Conservation (phyloP, 2,329 filamentous ascomycete genomes). For the Eurotiales sp. region DNA sequence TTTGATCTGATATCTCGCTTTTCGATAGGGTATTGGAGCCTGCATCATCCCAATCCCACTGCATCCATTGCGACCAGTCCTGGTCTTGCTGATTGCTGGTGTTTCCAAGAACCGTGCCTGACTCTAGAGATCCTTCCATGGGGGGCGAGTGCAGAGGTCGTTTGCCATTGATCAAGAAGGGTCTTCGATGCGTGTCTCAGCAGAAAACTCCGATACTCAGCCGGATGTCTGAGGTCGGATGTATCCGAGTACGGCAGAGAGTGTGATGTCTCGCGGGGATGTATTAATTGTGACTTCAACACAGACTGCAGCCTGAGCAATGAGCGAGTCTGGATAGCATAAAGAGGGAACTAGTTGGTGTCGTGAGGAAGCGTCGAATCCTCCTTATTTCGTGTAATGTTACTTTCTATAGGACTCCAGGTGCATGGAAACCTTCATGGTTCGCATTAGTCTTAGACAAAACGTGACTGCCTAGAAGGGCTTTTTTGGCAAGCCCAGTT, state of each 20-base stretch:
- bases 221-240: not conserved
- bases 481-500: not conserved
- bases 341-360: too few species aligned
- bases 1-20: constrained; percentile 22
- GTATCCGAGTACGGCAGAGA: not conserved
- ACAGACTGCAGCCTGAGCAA: not conserved
- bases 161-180: constrained; percentile 12
- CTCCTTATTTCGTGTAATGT: too few species aligned
- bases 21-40: constrained; percentile 29
- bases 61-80: constrained; percentile 46
- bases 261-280: not conserved
- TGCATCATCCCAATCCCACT: constrained; percentile 37
- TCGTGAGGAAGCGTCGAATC: too few species aligned
- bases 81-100: constrained; percentile 28
- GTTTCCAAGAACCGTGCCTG: not conserved
- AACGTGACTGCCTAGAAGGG: constrained; percentile 2
- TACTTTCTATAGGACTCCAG: too few species aligned
- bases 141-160: constrained; percentile 5
- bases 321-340: too few species aligned
- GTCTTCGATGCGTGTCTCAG: not conserved
- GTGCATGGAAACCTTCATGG: not conserved
- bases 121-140: constrained; percentile 11
- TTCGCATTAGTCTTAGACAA: too few species aligned
- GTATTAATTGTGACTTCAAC: not conserved
- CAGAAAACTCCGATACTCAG: not conserved